Percentiles rank a stretch among this genome's conserved stretches.
phyloP scores from a whole-genome alignment of 164 flowering plant species.

The Santalum album region DNA sequence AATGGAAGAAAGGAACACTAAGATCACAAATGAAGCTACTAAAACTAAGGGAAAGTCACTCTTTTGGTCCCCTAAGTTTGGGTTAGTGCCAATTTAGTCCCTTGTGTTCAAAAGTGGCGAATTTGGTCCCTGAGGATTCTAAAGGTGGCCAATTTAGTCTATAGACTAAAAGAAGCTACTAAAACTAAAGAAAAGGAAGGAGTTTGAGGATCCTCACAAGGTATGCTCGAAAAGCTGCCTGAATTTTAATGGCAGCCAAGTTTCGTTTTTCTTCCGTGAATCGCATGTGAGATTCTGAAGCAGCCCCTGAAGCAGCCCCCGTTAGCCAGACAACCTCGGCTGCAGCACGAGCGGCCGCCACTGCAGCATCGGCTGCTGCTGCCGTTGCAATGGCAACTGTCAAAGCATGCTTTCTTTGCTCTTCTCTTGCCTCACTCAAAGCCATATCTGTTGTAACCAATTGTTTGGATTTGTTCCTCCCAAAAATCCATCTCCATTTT shows the following conservation, averaged over 20 bases:
- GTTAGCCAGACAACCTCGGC: conserved; percentile 69
- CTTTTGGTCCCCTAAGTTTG: too few relatives aligned
- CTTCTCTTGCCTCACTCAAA: conserved; percentile 47
- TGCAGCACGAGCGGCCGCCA: conserved; percentile 79
- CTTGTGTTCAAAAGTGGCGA: too few relatives aligned
- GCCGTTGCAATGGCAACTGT: conserved; percentile 73
- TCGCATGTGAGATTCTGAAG: conserved; percentile 15
- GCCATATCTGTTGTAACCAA: conserved; percentile 24
- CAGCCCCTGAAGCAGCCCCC: too few relatives aligned
- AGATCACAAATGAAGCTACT: too few relatives aligned
- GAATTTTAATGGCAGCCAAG: conserved; percentile 63
- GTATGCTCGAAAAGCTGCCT: conserved; percentile 55
- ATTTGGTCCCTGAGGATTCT: too few relatives aligned
- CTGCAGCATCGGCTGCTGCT: conserved; percentile 79
- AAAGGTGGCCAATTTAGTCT: too few relatives aligned
- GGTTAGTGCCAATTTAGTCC: too few relatives aligned
- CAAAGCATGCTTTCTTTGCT: conserved; percentile 63
- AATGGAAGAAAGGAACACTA: too few relatives aligned
- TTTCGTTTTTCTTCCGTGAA: conserved; percentile 11
- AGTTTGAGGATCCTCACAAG: conserved; percentile 42
- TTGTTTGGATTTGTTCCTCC: conserved; percentile 31
- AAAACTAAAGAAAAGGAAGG: neutral
- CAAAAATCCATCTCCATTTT: conserved; percentile 35
- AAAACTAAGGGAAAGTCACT: too few relatives aligned
- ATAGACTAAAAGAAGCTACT: neutral